Evolutionary conservation across 2,329 filamentous ascomycete species (phyloP).

Genomic region (Fusarium avenaceum): DNA sequence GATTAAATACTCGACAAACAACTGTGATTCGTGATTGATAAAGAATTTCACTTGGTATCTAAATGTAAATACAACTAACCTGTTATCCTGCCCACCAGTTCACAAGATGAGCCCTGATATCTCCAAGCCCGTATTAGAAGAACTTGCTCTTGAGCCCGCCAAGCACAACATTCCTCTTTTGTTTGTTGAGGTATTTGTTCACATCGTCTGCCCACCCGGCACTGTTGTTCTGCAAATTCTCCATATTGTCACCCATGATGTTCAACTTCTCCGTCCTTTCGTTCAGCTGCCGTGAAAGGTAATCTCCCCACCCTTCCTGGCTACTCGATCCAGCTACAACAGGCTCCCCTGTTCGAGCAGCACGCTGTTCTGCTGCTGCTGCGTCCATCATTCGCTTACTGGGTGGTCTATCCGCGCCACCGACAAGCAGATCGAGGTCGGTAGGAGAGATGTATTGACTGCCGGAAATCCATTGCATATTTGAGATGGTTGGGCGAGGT

Average conservation of each 20-base stretch:
- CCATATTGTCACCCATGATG: conserved; percentile 86
- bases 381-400: conserved; percentile 91
- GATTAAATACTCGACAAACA: background rate
- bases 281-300: conserved; percentile 87
- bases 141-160: conserved; percentile 76
- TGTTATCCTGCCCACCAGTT: background rate
- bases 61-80: conserved; percentile 12
- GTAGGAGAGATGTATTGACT: conserved; percentile 90
- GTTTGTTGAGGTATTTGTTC: conserved; percentile 85
- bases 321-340: conserved; percentile 50
- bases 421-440: conserved; percentile 91
- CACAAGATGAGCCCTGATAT: background rate
- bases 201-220: conserved; percentile 89
- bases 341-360: conserved; percentile 58
- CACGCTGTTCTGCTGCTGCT: conserved; percentile 78
- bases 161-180: conserved; percentile 87
- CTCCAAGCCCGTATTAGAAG: conserved; percentile 46
- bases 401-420: conserved; percentile 87
- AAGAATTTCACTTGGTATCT: conserved; percentile 31
- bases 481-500: conserved; percentile 90
- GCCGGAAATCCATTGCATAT: conserved; percentile 95
- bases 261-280: conserved; percentile 91
- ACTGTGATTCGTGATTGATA: background rate
- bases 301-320: conserved; percentile 79
- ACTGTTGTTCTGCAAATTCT: conserved; percentile 83